A percentile compares a stretch with the other conserved stretches of the same genome.
These are phyloP conservation scores for Cyclaneusma minus DNA, from an alignment of 2,329 filamentous ascomycete species.

Conservation along the genomic window DNA sequence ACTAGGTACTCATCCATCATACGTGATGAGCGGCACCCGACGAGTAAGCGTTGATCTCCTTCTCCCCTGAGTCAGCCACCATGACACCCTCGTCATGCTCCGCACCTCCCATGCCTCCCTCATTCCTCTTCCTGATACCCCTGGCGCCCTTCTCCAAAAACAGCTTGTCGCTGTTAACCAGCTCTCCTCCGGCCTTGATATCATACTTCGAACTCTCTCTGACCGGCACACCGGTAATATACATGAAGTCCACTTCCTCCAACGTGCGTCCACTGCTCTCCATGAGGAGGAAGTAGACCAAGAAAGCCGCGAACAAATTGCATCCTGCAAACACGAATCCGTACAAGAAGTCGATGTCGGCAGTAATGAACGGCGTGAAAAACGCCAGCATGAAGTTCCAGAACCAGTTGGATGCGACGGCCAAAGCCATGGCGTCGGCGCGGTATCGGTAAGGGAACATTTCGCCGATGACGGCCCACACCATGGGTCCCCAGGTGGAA, in stretches of 20 bases:
- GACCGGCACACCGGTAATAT: no score
- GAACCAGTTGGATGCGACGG: conserved; percentile 47
- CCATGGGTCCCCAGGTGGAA: conserved; percentile 52
- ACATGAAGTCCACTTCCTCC: conserved; percentile 66
- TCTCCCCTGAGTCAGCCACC: no score
- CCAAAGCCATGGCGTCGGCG: conserved; percentile 42
- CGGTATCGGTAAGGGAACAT: conserved; percentile 48
- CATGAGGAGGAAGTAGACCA: conserved; percentile 67
- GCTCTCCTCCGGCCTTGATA: no score
- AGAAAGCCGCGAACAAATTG: conserved; percentile 43
- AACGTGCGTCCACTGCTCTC: conserved; percentile 57
- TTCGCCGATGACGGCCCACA: conserved; percentile 54
- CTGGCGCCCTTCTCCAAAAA: no score
- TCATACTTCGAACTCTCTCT: no score
- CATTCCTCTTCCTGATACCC: no score
- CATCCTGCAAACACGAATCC: conserved; percentile 65
- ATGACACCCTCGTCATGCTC: no score
- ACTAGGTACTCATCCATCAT: no score
- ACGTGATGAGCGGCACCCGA: no score
- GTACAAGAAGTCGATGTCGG: conserved; percentile 44
- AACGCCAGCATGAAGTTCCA: conserved; percentile 65
- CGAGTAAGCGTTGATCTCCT: no score
- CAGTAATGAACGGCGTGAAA: conserved; percentile 67
- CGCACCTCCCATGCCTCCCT: no score
- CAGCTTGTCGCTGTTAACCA: no score